These are phyloP conservation scores for Spatholobus suberectus DNA, from an alignment of 306 rosid species.

Conservation along the genomic window DNA sequence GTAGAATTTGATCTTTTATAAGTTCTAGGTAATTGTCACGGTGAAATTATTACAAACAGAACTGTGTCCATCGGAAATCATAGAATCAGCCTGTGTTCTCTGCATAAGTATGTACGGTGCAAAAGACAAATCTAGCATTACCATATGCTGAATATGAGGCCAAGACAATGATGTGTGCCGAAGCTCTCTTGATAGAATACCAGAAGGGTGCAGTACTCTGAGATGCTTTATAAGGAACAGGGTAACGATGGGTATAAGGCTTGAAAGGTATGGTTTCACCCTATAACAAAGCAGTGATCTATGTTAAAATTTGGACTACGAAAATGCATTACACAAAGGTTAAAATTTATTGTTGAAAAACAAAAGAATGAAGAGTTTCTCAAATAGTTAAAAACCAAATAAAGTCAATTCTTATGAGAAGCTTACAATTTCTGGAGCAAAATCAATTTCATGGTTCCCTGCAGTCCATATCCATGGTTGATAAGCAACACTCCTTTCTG, in stretches of 20 bases:
- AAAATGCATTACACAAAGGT: slow-evolving; percentile 2
- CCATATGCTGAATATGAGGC: slow-evolving; percentile 87
- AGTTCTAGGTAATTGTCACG: background rate
- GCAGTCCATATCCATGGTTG: slow-evolving; percentile 99
- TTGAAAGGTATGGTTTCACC: slow-evolving; percentile 74
- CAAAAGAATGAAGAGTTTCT: background rate
- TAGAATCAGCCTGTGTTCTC: background rate
- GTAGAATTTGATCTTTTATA: slow-evolving; percentile 46
- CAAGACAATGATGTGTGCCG: slow-evolving; percentile 83
- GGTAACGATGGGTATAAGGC: slow-evolving; percentile 66
- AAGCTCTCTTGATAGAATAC: slow-evolving; percentile 92
- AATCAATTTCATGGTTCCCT: slow-evolving; percentile 90
- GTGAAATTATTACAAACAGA: slow-evolving; percentile 28
- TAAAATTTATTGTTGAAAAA: background rate
- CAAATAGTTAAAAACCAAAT: background rate
- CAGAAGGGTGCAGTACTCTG: slow-evolving; percentile 73
- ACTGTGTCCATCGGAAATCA: background rate
- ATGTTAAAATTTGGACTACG: slow-evolving; percentile 1
- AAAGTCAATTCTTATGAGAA: slow-evolving; percentile 2
- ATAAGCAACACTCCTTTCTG: slow-evolving; percentile 87
- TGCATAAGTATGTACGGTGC: background rate
- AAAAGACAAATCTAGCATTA: slow-evolving; percentile 35
- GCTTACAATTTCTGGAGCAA: slow-evolving; percentile 75
- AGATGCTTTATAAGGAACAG: slow-evolving; percentile 64
- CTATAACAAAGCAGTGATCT: slow-evolving; percentile 46